These are phyloP conservation scores for Helicocarpus griseus DNA, from an alignment of 2,329 filamentous ascomycete genomes.

Conservation along the genomic window DNA sequence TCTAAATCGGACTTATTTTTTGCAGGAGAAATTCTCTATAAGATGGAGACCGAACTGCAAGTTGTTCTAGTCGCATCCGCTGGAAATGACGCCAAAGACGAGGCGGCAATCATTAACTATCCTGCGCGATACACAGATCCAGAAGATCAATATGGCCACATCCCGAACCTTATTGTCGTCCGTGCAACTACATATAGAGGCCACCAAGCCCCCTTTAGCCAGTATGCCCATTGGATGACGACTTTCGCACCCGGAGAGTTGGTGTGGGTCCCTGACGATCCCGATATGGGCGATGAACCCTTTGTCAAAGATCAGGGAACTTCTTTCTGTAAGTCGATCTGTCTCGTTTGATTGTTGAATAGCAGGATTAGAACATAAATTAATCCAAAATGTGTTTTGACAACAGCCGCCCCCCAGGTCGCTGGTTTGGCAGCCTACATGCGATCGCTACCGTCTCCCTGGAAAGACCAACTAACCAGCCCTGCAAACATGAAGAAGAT, in stretches of 20 bases:
- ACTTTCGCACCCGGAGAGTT: not conserved
- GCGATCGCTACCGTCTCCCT: not conserved
- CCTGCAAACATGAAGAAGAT: constrained; percentile 1
- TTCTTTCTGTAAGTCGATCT: too few relatives aligned
- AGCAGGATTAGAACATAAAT: too few relatives aligned
- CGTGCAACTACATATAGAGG: not conserved
- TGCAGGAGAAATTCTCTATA: not conserved
- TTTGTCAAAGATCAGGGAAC: too few relatives aligned
- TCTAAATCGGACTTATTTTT: too few relatives aligned
- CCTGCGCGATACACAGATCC: not conserved
- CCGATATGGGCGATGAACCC: too few relatives aligned
- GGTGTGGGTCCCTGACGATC: not conserved
- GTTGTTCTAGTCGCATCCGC: not conserved
- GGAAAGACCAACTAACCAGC: not conserved
- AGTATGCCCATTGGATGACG: not conserved
- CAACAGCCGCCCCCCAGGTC: too few relatives aligned
- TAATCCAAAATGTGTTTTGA: too few relatives aligned
- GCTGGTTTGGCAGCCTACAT: too few relatives aligned
- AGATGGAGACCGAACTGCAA: not conserved
- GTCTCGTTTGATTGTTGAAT: too few relatives aligned
- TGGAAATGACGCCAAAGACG: not conserved
- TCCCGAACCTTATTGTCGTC: not conserved
- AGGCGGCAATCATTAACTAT: not conserved
- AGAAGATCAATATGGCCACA: not conserved
- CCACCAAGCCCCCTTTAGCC: not conserved